Evolutionary conservation across 495 filamentous ascomycete species (phyloP), one percentile per base, ranked within the genome.

Genomic region (Articulospora tetracladia): DNA sequence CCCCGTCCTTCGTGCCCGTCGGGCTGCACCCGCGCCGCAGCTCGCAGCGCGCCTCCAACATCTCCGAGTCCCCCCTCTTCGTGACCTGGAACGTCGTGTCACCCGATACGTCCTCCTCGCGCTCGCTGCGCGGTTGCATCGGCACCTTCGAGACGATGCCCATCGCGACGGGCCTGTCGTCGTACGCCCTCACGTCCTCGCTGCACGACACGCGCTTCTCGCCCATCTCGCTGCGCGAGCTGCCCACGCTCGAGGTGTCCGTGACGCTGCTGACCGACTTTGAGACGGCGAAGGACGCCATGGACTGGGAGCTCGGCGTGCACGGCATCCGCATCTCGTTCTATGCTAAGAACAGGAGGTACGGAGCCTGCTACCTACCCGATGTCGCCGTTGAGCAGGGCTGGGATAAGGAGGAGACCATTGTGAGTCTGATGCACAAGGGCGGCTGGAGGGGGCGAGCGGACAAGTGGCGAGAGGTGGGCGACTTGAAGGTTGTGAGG

Each of bases 391-490:
- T 81, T 3, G 94, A 98, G 76, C 94, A 98, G 71, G 91, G 89
- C 22, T 98, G 94, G 94, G 91, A 85, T 15, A 96, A 94, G 72
- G 92, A 97, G 73, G 91, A 97, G 78, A 91, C 92, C 1, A 66
- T 98, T 23, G 79, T 90, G 34, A 93, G 89, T 70, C 72, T 97
- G 66, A 97, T 97, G 91, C 80, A 92, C 56, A 97, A 97, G 78
- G 93, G 92, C 0, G 93, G 93, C 0, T 97, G 91, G 92, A 75
- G 75, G 60, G 85, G 76, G 61, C 82, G 75, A 74, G 39, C 10
- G 3, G 78, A 86, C 63, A 74, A 83, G 69, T 97, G 93, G 94
- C 77, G 77, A 46, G 85, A 88, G 57, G 84, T 94, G 30, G 77
- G 73, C 1, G 83, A 89, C 34, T 79, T 96, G 65, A 82, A 82